phyloP scores from a whole-genome alignment of 2,329 filamentous ascomycete genomes.

The Diplodia corticola region DNA sequence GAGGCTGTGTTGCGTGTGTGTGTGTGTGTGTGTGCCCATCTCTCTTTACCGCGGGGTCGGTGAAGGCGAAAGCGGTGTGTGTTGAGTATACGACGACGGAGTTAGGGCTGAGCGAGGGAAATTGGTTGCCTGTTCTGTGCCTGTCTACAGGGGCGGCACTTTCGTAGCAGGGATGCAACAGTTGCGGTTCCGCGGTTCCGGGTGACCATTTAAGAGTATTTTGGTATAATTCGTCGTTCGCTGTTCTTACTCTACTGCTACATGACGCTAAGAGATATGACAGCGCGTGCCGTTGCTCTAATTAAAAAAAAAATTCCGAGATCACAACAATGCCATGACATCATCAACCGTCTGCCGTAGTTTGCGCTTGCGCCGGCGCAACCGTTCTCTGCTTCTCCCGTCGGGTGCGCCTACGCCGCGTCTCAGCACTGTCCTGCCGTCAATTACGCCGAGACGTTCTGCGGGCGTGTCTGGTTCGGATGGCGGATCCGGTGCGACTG shows the following conservation, averaged over 20 bases:
- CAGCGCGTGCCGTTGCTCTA: slow-evolving; percentile 6
- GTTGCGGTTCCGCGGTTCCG: background rate
- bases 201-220: background rate
- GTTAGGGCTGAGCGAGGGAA: background rate
- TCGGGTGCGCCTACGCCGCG: background rate
- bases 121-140: background rate
- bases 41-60: background rate
- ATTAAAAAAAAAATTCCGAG: background rate
- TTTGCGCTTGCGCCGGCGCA: slow-evolving; percentile 19
- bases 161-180: background rate
- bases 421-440: background rate
- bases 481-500: background rate
- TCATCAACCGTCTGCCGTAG: slow-evolving; percentile 7
- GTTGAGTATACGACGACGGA: background rate
- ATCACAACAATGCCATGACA: slow-evolving; percentile 21
- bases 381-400: slow-evolving; percentile 2
- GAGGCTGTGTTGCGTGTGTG: too few species aligned
- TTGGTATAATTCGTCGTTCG: background rate
- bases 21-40: background rate
- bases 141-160: background rate
- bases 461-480: background rate
- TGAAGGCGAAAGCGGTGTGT: slow-evolving; percentile 17
- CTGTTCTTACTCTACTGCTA: background rate
- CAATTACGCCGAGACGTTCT: background rate
- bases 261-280: background rate